These are phyloP conservation scores for Coelastrella sp. DNA, from an alignment of 139 green algal genomes.

Conservation along the genomic window DNA sequence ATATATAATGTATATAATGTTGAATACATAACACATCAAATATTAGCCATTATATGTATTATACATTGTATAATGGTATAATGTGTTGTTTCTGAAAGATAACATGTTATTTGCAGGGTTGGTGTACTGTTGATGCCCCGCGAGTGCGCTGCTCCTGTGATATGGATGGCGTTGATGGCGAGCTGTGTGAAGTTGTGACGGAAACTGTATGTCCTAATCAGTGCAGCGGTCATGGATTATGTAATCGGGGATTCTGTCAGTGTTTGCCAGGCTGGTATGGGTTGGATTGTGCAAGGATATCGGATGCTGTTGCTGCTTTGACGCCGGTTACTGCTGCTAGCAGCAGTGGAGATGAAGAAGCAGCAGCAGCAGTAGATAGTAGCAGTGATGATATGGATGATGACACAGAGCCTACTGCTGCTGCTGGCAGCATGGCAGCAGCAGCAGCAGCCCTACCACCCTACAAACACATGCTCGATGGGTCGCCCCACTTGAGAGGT, in stretches of 20 bases:
- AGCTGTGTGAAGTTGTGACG: slow-evolving; percentile 55
- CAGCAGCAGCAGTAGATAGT: background rate
- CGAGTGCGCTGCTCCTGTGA: slow-evolving; percentile 40
- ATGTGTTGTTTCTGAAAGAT: slow-evolving; percentile 3
- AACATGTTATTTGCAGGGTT: background rate
- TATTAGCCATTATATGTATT: background rate
- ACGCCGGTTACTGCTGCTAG: background rate
- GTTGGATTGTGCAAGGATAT: slow-evolving; percentile 63
- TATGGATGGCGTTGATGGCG: slow-evolving; percentile 59
- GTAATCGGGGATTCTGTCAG: slow-evolving; percentile 70
- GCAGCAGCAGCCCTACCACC: background rate
- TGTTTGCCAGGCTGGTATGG: slow-evolving; percentile 72
- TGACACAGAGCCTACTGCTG: background rate
- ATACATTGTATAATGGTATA: background rate
- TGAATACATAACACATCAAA: too few species aligned
- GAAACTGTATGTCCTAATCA: slow-evolving; percentile 74
- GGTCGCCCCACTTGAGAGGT: background rate
- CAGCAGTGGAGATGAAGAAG: slow-evolving; percentile 2
- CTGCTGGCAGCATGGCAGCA: slow-evolving; percentile 13
- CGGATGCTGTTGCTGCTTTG: slow-evolving; percentile 2
- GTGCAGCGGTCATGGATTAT: slow-evolving; percentile 68
- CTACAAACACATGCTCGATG: background rate
- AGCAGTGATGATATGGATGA: background rate
- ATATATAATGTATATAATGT: too few species aligned
- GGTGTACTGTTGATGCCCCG: slow-evolving; percentile 25